These are phyloP conservation scores for Seiridium cupressi DNA, from an alignment of 2,329 filamentous ascomycete genomes.

Conservation along the genomic window DNA sequence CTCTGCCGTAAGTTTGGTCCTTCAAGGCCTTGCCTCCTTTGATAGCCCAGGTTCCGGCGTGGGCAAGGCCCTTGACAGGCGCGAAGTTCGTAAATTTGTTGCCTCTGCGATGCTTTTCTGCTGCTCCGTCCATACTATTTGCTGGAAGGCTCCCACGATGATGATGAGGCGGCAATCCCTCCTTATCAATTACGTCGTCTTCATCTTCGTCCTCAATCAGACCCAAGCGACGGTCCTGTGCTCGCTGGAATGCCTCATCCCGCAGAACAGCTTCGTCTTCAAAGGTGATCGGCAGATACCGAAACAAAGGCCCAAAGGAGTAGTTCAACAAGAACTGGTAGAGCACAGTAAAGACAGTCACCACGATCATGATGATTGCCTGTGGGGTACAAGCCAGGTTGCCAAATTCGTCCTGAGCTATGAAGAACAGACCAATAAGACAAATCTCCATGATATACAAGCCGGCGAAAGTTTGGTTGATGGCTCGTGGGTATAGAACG, in stretches of 20 bases:
- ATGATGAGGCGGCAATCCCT: conserved; percentile 37
- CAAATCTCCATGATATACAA: conserved; percentile 93
- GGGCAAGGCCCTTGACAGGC: conserved; percentile 44
- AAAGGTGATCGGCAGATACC: conserved; percentile 89
- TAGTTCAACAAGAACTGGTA: conserved; percentile 81
- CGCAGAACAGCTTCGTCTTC: conserved; percentile 93
- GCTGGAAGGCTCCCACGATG: conserved; percentile 40
- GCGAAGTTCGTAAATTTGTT: conserved; percentile 31
- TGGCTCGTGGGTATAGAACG: conserved; percentile 83
- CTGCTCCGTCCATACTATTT: conserved; percentile 25
- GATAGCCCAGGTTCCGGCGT: conserved; percentile 47
- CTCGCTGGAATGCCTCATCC: conserved; percentile 82
- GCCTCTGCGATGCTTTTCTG: conserved; percentile 21
- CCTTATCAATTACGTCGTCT: conserved; percentile 38
- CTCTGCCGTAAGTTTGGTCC: conserved; percentile 41
- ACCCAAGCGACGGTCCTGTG: conserved; percentile 69
- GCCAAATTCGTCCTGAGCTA: conserved; percentile 58
- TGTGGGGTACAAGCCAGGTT: conserved; percentile 67
- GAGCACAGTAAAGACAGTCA: conserved; percentile 65
- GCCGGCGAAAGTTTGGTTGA: conserved; percentile 94
- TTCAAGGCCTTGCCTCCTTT: conserved; percentile 48
- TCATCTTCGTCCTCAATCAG: conserved; percentile 53
- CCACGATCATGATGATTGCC: conserved; percentile 80
- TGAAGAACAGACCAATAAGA: conserved; percentile 85
- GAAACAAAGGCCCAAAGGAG: conserved; percentile 81